phyloP scores from a whole-genome alignment of 306 rosid genomes.

The Elaeagnus macrophylla region DNA sequence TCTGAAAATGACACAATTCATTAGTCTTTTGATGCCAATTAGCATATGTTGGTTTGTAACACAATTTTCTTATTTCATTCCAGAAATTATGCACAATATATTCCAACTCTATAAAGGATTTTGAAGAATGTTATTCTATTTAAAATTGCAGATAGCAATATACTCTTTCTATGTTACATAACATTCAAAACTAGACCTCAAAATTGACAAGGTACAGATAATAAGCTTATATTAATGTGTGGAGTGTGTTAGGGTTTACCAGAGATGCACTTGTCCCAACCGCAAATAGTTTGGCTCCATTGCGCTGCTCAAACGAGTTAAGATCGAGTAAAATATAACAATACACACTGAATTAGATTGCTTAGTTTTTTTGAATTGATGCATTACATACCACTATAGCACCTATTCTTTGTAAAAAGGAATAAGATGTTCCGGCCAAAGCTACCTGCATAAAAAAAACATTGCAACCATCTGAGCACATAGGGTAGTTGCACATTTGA shows the following conservation, averaged over 20 bases:
- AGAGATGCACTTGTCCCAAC: slow-evolving; percentile 41
- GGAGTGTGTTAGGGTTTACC: slow-evolving; percentile 18
- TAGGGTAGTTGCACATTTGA: neutral
- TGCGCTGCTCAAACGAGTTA: slow-evolving; percentile 23
- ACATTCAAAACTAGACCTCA: too few species aligned
- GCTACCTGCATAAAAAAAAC: slow-evolving; percentile 29
- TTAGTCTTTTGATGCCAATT: neutral
- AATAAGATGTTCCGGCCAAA: slow-evolving; percentile 35
- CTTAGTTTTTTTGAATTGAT: neutral
- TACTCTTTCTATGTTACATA: too few species aligned
- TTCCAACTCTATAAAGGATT: too few species aligned
- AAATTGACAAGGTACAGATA: too few species aligned
- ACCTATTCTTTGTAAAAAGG: slow-evolving; percentile 35
- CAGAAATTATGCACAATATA: too few species aligned
- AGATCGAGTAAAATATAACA: neutral
- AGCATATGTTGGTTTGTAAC: neutral
- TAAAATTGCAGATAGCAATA: too few species aligned
- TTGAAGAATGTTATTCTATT: too few species aligned
- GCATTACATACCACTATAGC: slow-evolving; percentile 31
- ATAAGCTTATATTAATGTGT: neutral
- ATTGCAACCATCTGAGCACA: too few species aligned
- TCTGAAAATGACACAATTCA: slow-evolving; percentile 28
- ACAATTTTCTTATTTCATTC: too few species aligned
- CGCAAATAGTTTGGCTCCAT: slow-evolving; percentile 36
- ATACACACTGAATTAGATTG: neutral